Base-by-base conservation (phyloP, 2,329 filamentous ascomycete species). In the Arthrobotrys sphaeroides region DNA sequence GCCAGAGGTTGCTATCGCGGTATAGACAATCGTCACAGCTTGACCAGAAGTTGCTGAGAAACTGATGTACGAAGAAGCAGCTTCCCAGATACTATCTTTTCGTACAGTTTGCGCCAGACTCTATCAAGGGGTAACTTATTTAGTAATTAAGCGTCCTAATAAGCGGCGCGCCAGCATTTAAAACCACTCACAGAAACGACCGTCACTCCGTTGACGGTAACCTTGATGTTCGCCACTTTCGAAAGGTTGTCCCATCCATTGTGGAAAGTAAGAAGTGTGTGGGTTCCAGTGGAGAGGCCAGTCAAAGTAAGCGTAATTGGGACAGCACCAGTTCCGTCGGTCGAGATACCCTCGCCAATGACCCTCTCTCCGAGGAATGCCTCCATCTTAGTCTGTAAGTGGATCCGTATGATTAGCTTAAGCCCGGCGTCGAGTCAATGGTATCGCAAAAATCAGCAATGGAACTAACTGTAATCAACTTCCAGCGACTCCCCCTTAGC, bases 71-170 rank as follows among this genome's bases (percentile, higher is more conserved):
- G 80, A 81, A 10, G 77, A 68, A 6, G 79, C 78, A 9, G 81
- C 57, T 36, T 82, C 79, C 80, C 80, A 82, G 13, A 82, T 78
- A 53, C 81, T 82, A 66, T 81, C 80, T 1, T 78, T 73, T 1
- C 81, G 80, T 16, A 80, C 60, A n/a, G 78, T 76, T 59, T 82
- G 79, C 1, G 77, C 61, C 40, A 78, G 69, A 20, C 69, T 53
- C 59, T 67, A 4, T 31, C 5, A 33, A 62, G 5, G 9, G 3
- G n/a, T n/a, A n/a, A n/a, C n/a, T n/a, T n/a, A n/a, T n/a, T n/a
- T n/a, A n/a, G n/a, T n/a, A n/a, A n/a, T n/a, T n/a, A n/a, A n/a
- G n/a, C n/a, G n/a, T n/a, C n/a, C n/a, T n/a, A n/a, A n/a, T n/a
- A n/a, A n/a, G n/a, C n/a, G n/a, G n/a, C n/a, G n/a, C n/a, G 1